Evolutionary conservation across 164 flowering plant genomes (phyloP), one percentile per base, ranked within the genome.

Genomic region (Chimonanthus salicifolius): DNA sequence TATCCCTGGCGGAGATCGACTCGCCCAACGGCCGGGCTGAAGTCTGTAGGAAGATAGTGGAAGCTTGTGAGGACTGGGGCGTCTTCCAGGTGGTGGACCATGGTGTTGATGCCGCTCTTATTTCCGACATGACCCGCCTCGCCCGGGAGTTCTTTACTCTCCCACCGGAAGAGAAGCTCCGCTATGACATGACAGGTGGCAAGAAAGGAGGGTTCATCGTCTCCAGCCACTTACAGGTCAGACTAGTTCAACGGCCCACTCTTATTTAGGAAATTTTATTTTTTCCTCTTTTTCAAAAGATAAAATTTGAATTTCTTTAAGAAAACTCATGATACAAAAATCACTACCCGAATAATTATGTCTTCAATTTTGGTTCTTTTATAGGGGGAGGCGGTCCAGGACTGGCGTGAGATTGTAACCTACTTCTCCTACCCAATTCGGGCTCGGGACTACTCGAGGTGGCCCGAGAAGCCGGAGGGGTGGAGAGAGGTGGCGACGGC

Each of bases 41-140:
- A 72, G 86, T 90, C 2, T 83, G 92, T 72, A 48, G 74, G 80
- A 84, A 84, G 67, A 88, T 92, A 20, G 92, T 88, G 0, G 87
- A 82, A 68, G 94, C 95, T 0, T 92, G 97, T 70, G 94, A 92
- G 80, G 87, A 89, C 20, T 92, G 97, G 97, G 97, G 97, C 7
- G 64, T 92, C n/a, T 90, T 92, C 75, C 97, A 92, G 75, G 87
- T 92, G 9, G 83, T 90, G 7, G 94, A 92, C 72, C 97, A 92
- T 72, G 94, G 97, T 4, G 84, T 92, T 15, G 95, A 90, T 21
- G 5, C 81, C 2, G 69, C 47, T n/a, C 84, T 90, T 7, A 62
- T 92, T 4, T 69, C 83, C 18, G 85, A 85, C 0, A 92, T 92
- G 97, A 86, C 88, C 2, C 67, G 82, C 3, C 82, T 88, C 6